Percentiles rank a stretch among this genome's conserved stretches.
These are phyloP conservation scores for Extremus antarcticus DNA, from an alignment of 495 filamentous ascomycete species.

Conservation along the genomic window DNA sequence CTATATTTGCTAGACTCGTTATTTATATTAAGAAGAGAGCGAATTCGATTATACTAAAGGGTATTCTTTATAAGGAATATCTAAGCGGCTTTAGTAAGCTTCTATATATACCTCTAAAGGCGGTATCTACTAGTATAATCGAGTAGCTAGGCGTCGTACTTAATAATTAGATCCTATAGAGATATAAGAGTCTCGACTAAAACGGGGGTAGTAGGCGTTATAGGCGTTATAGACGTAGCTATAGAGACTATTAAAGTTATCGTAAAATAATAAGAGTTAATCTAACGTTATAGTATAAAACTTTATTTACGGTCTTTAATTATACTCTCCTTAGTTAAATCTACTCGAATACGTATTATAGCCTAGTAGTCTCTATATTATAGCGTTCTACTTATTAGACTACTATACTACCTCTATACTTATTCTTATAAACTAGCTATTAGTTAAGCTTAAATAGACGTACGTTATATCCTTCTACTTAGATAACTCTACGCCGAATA, in stretches of 20 bases:
- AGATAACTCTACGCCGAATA: too few relatives aligned
- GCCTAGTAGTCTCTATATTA: too few relatives aligned
- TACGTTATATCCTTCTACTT: too few relatives aligned
- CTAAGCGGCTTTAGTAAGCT: slow-evolving; percentile 12
- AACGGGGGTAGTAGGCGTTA: slow-evolving; percentile 3
- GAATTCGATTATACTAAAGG: slow-evolving; percentile 2
- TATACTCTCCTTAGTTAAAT: too few relatives aligned
- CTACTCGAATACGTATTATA: too few relatives aligned
- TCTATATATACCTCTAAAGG: slow-evolving; percentile 7
- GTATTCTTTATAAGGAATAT: slow-evolving; percentile 5
- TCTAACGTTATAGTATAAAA: background rate
- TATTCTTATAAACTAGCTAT: too few relatives aligned
- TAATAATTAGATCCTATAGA: slow-evolving; percentile 4
- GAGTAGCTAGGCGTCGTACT: slow-evolving; percentile 3
- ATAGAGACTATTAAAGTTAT: too few relatives aligned
- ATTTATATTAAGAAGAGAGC: slow-evolving; percentile 4
- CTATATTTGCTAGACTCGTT: slow-evolving; percentile 8
- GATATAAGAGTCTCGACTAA: slow-evolving; percentile 1
- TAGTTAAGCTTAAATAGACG: too few relatives aligned
- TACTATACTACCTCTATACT: too few relatives aligned
- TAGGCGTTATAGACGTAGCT: background rate
- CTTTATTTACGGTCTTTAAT: too few relatives aligned
- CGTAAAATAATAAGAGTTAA: too few relatives aligned
- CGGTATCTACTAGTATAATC: slow-evolving; percentile 2
- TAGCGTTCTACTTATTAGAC: too few relatives aligned